Percentiles rank a stretch among this genome's conserved stretches.
Evolutionary conservation across 2,329 filamentous ascomycete species (phyloP).

Genomic region (Talaromyces sp.): DNA sequence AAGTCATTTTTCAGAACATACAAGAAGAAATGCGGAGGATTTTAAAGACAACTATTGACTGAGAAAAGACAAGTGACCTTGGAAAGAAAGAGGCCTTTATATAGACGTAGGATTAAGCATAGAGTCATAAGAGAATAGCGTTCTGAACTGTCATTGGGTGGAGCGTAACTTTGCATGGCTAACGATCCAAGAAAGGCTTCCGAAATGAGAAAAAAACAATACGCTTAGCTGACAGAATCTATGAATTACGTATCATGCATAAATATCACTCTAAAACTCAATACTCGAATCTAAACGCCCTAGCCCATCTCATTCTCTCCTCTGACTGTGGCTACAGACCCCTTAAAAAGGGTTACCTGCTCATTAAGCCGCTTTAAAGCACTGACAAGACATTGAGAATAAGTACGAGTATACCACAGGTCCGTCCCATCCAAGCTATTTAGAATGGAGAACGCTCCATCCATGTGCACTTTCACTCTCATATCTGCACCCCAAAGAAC

Average conservation of each 20-base stretch:
- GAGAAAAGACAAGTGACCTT: too few relatives aligned
- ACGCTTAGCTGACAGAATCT: not conserved
- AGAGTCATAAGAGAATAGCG: not conserved
- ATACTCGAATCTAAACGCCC: not conserved
- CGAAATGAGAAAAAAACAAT: not conserved
- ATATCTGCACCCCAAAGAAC: conserved; percentile 13
- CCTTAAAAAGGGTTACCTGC: not conserved
- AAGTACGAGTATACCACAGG: not conserved
- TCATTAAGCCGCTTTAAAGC: not conserved
- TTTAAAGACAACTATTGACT: not conserved
- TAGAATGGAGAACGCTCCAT: not conserved
- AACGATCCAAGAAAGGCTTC: not conserved
- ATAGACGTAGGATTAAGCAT: too few relatives aligned
- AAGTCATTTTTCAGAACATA: not conserved
- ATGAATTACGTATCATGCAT: not conserved
- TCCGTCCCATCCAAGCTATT: not conserved
- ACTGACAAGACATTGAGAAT: not conserved
- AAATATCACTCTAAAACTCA: not conserved
- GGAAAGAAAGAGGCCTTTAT: too few relatives aligned
- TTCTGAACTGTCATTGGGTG: not conserved
- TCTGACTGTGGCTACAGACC: not conserved
- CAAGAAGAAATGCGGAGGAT: not conserved
- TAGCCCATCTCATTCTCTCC: not conserved
- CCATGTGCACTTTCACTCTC: conserved; percentile 3
- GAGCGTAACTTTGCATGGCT: not conserved